A percentile compares a stretch with the other conserved stretches of the same genome.
Conservation (phyloP, 495 filamentous ascomycete species). For the Podospora fimiseda region DNA sequence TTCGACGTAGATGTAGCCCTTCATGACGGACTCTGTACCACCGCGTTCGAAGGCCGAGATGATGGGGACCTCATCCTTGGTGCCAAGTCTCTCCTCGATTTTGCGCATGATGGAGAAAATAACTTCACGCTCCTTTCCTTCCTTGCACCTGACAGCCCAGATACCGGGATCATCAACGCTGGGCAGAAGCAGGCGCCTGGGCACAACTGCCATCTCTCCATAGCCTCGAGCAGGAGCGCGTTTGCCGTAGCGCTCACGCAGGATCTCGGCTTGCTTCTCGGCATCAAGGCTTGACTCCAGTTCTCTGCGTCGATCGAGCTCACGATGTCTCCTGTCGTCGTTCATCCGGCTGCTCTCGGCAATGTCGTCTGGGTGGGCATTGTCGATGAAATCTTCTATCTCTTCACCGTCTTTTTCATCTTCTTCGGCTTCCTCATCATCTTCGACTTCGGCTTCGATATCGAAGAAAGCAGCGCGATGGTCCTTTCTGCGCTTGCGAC, state of each 20-base stretch:
- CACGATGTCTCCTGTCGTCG: constrained; percentile 88
- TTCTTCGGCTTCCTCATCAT: constrained; percentile 84
- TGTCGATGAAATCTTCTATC: constrained; percentile 74
- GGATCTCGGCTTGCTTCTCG: constrained; percentile 81
- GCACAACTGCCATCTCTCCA: constrained; percentile 61
- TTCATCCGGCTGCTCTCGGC: constrained; percentile 72
- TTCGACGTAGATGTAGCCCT: constrained; percentile 93
- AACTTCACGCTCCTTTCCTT: constrained; percentile 89
- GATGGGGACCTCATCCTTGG: constrained; percentile 70
- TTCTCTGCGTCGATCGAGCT: constrained; percentile 88
- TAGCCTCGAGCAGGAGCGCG: constrained; percentile 39
- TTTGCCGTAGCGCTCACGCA: constrained; percentile 76
- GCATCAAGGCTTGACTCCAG: constrained; percentile 78
- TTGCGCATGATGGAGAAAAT: constrained; percentile 79
- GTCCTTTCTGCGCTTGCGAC: constrained; percentile 69
- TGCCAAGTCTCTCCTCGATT: constrained; percentile 68
- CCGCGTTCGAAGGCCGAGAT: constrained; percentile 86
- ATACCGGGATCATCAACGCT: constrained; percentile 94
- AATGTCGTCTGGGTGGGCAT: constrained; percentile 85
- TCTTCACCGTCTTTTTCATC: constrained; percentile 84
- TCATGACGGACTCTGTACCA: constrained; percentile 63
- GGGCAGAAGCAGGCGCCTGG: constrained; percentile 83
- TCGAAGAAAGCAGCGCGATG: constrained; percentile 80
- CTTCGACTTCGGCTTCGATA: constrained; percentile 93
- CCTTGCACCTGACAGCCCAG: constrained; percentile 88